phyloP scores from a whole-genome alignment of 257 asterid species.

The Phtheirospermum japonicum region DNA sequence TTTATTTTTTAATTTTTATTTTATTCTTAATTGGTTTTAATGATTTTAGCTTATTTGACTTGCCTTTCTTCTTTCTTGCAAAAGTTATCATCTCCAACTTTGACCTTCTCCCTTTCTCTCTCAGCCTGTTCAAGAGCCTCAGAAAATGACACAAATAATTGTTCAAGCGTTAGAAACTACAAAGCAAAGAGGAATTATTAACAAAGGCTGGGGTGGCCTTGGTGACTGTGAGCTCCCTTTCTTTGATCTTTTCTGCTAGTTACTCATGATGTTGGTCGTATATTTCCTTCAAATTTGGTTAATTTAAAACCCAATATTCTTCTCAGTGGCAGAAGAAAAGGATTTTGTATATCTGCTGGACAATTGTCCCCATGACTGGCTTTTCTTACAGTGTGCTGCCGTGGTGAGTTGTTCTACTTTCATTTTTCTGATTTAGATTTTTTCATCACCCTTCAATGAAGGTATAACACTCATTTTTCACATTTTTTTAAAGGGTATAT shows the following conservation, averaged over 20 bases:
- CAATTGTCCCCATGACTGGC: conserved; percentile 97
- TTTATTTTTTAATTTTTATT: too few species aligned
- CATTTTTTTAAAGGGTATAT: too few species aligned
- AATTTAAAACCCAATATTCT: conserved; percentile 26
- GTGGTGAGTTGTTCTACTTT: conserved; percentile 59
- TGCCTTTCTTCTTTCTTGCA: not conserved
- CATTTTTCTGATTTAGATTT: conserved; percentile 1
- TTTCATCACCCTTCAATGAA: too few species aligned
- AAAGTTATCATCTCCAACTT: not conserved
- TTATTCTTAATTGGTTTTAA: too few species aligned
- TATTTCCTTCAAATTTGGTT: conserved; percentile 20
- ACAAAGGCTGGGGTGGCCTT: conserved; percentile 99
- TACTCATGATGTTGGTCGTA: not conserved
- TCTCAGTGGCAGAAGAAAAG: conserved; percentile 84
- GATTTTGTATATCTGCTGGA: conserved; percentile 79
- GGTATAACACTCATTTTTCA: too few species aligned
- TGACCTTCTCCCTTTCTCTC: conserved; percentile 20
- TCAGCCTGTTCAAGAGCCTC: conserved; percentile 97
- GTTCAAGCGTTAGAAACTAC: conserved; percentile 80
- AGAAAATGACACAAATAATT: conserved; percentile 86
- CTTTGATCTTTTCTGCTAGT: conserved; percentile 18
- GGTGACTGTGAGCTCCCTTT: conserved; percentile 75
- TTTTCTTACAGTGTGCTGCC: conserved; percentile 86
- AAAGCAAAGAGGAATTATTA: conserved; percentile 85
- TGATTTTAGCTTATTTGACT: not conserved